Conservation (phyloP, 306 rosid species). For the Trifolium subterraneum region DNA sequence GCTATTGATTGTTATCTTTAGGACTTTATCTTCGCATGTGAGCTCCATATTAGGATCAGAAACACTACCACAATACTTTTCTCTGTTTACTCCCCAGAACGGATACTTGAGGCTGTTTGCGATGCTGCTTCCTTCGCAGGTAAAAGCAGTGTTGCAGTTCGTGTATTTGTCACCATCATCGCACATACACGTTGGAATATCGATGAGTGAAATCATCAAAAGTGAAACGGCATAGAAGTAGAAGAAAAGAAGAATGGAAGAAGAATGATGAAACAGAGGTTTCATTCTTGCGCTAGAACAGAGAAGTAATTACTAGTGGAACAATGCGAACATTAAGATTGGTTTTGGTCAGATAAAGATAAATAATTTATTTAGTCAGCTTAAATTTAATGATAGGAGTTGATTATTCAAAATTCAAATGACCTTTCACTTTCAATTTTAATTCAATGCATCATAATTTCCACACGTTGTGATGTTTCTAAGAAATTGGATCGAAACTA, state of each 20-base stretch:
- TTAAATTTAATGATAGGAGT: too few relatives aligned
- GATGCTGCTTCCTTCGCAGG: constrained; percentile 6
- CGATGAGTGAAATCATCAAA: constrained; percentile 31
- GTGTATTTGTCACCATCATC: neutral
- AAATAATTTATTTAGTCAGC: too few relatives aligned
- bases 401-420: too few relatives aligned
- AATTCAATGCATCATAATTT: too few relatives aligned
- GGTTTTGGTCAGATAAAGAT: neutral
- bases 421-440: too few relatives aligned
- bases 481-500: too few relatives aligned
- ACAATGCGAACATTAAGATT: neutral
- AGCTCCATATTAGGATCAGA: neutral
- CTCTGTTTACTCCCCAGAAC: constrained; percentile 41
- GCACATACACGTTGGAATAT: constrained; percentile 1
- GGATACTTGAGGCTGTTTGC: constrained; percentile 27
- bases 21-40: neutral
- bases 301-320: neutral
- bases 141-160: constrained; percentile 17
- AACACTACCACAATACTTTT: constrained; percentile 23
- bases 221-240: neutral
- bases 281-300: constrained; percentile 25
- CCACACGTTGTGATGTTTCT: too few relatives aligned
- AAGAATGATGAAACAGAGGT: neutral
- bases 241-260: constrained; percentile 13
- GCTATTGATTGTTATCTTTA: constrained; percentile 1